Evolutionary conservation across 208 protist genomes (phyloP).

Genomic region (Trypanosoma grayi): DNA sequence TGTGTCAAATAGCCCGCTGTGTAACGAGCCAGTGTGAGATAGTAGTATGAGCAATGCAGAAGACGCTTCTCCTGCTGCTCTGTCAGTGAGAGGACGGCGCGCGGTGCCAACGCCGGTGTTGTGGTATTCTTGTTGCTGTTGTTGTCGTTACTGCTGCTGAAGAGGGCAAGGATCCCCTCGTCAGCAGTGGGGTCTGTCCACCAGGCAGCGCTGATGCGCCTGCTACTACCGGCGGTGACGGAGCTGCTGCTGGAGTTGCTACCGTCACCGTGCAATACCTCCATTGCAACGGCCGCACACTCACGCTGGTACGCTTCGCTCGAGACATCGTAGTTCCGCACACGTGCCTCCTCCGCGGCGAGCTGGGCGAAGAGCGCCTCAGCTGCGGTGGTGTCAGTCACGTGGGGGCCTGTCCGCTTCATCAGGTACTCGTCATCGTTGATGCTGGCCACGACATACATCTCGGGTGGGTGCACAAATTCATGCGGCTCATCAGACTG

Average conservation of each 20-base stretch:
- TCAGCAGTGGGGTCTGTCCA: constrained; percentile 30
- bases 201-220: constrained; percentile 16
- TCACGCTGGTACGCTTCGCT: constrained; percentile 20
- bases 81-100: constrained; percentile 6
- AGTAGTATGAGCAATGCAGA: constrained; percentile 59
- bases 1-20: constrained; percentile 63
- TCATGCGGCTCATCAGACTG: constrained; percentile 8
- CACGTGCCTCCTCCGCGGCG: constrained; percentile 12
- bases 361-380: constrained; percentile 19
- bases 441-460: constrained; percentile 70
- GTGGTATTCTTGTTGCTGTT: not conserved
- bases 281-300: constrained; percentile 14
- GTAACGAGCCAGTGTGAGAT: constrained; percentile 48
- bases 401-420: constrained; percentile 37
- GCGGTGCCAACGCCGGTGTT: no score
- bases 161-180: constrained; percentile 4
- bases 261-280: constrained; percentile 1
- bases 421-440: constrained; percentile 77
- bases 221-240: not conserved
- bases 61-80: constrained; percentile 37
- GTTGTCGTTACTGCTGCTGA: not conserved
- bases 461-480: constrained; percentile 36
- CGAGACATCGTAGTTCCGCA: constrained; percentile 12
- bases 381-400: constrained; percentile 10
- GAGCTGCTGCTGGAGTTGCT: not conserved